Conservation (phyloP, 768 basidiomycete genomes). For the Psilocybe subaeruginosa region DNA sequence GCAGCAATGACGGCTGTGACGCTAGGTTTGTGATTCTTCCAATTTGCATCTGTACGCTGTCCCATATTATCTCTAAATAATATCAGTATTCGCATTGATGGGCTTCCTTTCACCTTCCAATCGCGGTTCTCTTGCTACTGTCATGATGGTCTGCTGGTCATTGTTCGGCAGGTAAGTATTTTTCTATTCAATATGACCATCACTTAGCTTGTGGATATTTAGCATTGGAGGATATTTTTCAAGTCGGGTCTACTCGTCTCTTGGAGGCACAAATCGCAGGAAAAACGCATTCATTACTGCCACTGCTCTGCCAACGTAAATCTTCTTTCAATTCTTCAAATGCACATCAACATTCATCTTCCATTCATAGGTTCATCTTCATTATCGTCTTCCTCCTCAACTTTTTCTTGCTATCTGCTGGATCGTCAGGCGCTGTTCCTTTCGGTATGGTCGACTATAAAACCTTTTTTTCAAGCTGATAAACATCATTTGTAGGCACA, state of each 20-base stretch:
- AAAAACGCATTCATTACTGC: conserved; percentile 90
- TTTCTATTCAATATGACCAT: neutral
- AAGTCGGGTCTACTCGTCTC: conserved; percentile 75
- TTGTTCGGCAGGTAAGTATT: conserved; percentile 76
- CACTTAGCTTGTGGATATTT: conserved; percentile 6
- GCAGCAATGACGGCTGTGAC: conserved; percentile 89
- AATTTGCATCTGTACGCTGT: neutral
- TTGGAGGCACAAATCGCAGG: conserved; percentile 77
- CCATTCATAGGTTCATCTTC: conserved; percentile 69
- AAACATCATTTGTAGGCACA: conserved; percentile 51
- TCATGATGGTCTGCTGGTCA: conserved; percentile 95
- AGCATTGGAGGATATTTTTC: conserved; percentile 92
- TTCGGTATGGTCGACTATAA: conserved; percentile 60
- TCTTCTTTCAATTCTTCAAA: conserved; percentile 7
- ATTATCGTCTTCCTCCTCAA: conserved; percentile 87
- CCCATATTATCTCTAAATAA: neutral
- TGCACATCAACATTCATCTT: neutral
- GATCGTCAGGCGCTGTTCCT: conserved; percentile 94
- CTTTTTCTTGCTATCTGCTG: conserved; percentile 81
- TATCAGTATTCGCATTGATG: conserved; percentile 84
- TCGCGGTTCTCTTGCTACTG: conserved; percentile 90
- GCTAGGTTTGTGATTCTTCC: conserved; percentile 52
- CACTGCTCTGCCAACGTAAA: conserved; percentile 84
- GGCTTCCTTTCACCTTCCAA: conserved; percentile 97
- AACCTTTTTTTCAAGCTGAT: neutral